Evolutionary conservation across 305 asterid species (phyloP).

Genomic region (Stenogyne calaminthoides): DNA sequence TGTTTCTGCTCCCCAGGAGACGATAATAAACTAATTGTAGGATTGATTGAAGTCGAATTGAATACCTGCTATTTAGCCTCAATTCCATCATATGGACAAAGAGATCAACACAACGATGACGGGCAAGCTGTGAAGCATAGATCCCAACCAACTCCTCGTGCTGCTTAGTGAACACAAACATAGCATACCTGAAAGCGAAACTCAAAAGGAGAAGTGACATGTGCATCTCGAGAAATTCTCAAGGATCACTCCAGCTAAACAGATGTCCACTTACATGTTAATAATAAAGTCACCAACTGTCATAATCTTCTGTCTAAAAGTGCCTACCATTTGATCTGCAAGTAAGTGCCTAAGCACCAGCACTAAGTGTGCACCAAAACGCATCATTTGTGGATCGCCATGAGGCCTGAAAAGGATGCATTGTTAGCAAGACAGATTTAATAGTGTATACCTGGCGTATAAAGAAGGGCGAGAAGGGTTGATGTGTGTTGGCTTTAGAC

Average conservation of each 20-base stretch:
- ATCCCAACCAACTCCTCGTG: constrained; percentile 96
- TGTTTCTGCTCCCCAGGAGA: constrained; percentile 5
- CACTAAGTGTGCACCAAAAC: constrained; percentile 98
- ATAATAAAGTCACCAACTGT: constrained; percentile 93
- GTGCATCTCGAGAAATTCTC: constrained; percentile 25
- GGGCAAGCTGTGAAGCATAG: constrained; percentile 96
- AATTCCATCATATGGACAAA: constrained; percentile 99
- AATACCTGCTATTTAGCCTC: constrained; percentile 93
- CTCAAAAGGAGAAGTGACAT: background rate
- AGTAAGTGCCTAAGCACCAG: constrained; percentile 88
- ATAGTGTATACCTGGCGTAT: too few relatives aligned
- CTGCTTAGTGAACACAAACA: constrained; percentile 87
- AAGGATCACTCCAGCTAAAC: constrained; percentile 17
- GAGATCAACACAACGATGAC: constrained; percentile 93
- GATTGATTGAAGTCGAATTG: constrained; percentile 10
- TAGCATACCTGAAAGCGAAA: constrained; percentile 74
- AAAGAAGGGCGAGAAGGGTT: too few relatives aligned
- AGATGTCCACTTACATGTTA: constrained; percentile 71
- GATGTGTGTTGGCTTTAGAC: too few relatives aligned
- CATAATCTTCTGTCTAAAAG: constrained; percentile 85
- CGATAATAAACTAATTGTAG: constrained; percentile 1
- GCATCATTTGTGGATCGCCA: constrained; percentile 99
- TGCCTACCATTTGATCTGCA: constrained; percentile 80
- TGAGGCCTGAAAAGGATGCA: constrained; percentile 69
- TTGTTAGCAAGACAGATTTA: too few relatives aligned